Percentiles rank a stretch among this genome's conserved stretches.
Evolutionary conservation across 345 rosid genomes (phyloP).

Genomic region (Eucalyptus pauciflora): DNA sequence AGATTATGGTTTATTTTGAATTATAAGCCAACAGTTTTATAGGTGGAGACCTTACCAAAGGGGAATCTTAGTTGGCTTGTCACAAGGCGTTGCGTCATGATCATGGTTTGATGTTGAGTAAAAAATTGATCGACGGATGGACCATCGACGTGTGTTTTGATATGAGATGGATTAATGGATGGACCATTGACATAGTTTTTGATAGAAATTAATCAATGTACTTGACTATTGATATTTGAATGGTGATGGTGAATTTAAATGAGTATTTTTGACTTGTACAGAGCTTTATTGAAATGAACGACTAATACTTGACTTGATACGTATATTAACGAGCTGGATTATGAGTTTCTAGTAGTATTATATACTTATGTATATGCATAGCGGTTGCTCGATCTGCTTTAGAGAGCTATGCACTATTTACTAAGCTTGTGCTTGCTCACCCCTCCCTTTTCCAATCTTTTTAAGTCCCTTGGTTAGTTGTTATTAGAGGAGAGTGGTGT

Average conservation of each 20-base stretch:
- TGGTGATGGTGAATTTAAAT: too few species aligned
- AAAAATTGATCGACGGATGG: fast-evolving
- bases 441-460: fast-evolving
- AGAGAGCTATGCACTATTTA: fast-evolving
- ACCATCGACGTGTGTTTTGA: fast-evolving
- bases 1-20: too few species aligned
- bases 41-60: fast-evolving
- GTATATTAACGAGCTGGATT: too few species aligned
- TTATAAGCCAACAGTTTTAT: too few species aligned
- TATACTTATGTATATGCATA: too few species aligned
- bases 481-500: too few species aligned
- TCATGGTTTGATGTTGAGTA: too few species aligned
- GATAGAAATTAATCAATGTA: too few species aligned
- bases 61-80: fast-evolving
- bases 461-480: fast-evolving
- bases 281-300: too few species aligned
- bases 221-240: too few species aligned
- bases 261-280: fast-evolving
- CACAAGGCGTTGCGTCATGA: fast-evolving
- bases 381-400: fast-evolving
- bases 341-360: fast-evolving
- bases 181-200: fast-evolving
- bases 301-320: too few species aligned
- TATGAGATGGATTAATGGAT: too few species aligned
- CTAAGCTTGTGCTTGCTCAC: fast-evolving